Conservation (phyloP, 257 asterid genomes). For the Solanum chmielewskii region DNA sequence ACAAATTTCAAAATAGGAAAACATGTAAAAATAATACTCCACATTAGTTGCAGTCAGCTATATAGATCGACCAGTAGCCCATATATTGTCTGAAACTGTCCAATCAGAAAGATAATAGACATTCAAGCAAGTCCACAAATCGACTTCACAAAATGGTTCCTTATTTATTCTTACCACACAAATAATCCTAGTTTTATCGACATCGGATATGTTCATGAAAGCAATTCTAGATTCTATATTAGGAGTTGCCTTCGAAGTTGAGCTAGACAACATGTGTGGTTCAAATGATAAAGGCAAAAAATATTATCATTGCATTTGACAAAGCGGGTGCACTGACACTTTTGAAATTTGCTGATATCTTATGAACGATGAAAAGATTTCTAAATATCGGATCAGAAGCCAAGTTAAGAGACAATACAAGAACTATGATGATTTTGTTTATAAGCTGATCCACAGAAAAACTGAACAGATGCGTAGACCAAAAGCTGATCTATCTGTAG, state of each 20-base stretch:
- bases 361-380: slow-evolving; percentile 38
- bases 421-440: slow-evolving; percentile 36
- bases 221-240: slow-evolving; percentile 44
- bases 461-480: slow-evolving; percentile 19
- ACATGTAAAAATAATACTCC: too few species aligned
- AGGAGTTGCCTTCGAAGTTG: slow-evolving; percentile 41
- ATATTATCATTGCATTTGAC: slow-evolving; percentile 37
- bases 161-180: neutral
- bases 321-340: slow-evolving; percentile 35
- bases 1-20: too few species aligned
- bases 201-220: slow-evolving; percentile 49
- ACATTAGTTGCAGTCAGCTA: too few species aligned
- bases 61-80: neutral
- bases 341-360: slow-evolving; percentile 36
- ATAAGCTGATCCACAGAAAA: slow-evolving; percentile 39
- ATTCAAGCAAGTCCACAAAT: neutral
- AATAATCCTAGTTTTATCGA: neutral
- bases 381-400: slow-evolving; percentile 40
- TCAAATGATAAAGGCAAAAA: slow-evolving; percentile 34
- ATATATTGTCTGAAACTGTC: slow-evolving; percentile 12
- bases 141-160: neutral
- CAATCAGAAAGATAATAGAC: slow-evolving; percentile 8
- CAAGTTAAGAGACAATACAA: slow-evolving; percentile 21
- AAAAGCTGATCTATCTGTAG: slow-evolving; percentile 21
- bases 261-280: slow-evolving; percentile 45